Base-by-base conservation (phyloP, 1,284 basidiomycete genomes). In the Pisolithus thermaeus region DNA sequence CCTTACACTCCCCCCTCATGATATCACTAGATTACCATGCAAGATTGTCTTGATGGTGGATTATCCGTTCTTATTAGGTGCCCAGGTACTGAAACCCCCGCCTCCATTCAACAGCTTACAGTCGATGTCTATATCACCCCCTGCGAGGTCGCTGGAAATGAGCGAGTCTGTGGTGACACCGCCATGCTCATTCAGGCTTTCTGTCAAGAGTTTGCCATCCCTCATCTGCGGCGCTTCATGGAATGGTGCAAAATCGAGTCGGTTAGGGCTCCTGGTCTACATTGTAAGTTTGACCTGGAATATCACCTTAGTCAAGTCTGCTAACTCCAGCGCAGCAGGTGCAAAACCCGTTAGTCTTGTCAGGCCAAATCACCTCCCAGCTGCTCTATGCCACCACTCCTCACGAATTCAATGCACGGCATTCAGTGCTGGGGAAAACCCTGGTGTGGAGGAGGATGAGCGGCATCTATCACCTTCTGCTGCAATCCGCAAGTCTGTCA, bases 151-250 rank as follows among this genome's bases (percentile, higher is more conserved):
- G 3, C 4, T 39, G 8, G 16, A 39, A 18, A 20, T 39, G 38
- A 39, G 38, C 18, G n/a, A n/a, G n/a, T 39, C 38, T 8, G 46
- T 12, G 46, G 45, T 11, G 37, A 48, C 30, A 14, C 40, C 2
- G 18, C 50, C 6, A 22, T 35, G 27, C 37, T 52, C 7, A 35
- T 52, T 4, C 50, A 52, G 30, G 46, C 50, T 18, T 52, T 52
- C 41, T 18, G 2, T 3, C 37, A 48, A 23, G 38, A 52, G 5
- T 48, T 48, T n/a, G 46, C 28, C 25, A 22, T 52, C 2, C 50
- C 46, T 3, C 50, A 52, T 23, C 20, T 52, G 4, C 18, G 32
- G 2, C 1, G 20, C 38, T 52, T 52, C 7, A n/a, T 25, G 8
- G 18, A 48, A n/a, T 20, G 30, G 11, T 52, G 50, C 38, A 20